Base-by-base conservation (phyloP, 2,329 filamentous ascomycete species). In the Lachnellula occidentalis region DNA sequence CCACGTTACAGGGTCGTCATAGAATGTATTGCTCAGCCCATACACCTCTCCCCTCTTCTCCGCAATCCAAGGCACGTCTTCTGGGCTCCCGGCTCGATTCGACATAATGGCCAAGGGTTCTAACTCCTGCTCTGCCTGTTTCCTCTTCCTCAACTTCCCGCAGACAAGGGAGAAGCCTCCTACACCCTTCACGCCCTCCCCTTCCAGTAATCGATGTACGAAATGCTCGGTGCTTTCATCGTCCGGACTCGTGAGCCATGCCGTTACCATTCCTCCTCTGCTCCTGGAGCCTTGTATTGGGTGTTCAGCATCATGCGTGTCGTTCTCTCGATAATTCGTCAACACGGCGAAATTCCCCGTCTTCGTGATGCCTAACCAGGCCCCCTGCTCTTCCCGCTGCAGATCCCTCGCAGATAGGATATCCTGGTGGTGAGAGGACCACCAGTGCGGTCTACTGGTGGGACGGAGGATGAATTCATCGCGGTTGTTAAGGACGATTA, bases 401-500 rank as follows among this genome's bases (percentile, higher is more conserved):
- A 86, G 75, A 66, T 87, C 83, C 54, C 81, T 76, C 19, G 82
- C 74, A 5, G 82, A 85, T 31, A 86, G 76, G 50, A 86, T 64
- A 27, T 66, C 45, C 49, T 67, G 67, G 34, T 64, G 54, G 17
- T 59, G 54, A 15, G 53, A 57, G 17, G 58, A 41, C 82, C 82
- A 86, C 82, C 82, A 86, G 68, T 84, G 78, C 6, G 82, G 82
- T 55, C 79, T 74, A 50, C 79, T 83, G 2, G 83, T 86, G 4
- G 83, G 83, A 27, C 83, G 77, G 14, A 85, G 75, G 59, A 86
- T 81, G 71, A 80, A 86, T 68, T 86, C 87, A 74, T 92, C 88
- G 63, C 88, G 81, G 70, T 92, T 92, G 72, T 91, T 83, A 67
- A 91, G 76, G 57, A 89, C 73, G 63, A 92, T 87, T 57, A 92